phyloP scores from a whole-genome alignment of 306 rosid species.

The Malus sieversii region DNA sequence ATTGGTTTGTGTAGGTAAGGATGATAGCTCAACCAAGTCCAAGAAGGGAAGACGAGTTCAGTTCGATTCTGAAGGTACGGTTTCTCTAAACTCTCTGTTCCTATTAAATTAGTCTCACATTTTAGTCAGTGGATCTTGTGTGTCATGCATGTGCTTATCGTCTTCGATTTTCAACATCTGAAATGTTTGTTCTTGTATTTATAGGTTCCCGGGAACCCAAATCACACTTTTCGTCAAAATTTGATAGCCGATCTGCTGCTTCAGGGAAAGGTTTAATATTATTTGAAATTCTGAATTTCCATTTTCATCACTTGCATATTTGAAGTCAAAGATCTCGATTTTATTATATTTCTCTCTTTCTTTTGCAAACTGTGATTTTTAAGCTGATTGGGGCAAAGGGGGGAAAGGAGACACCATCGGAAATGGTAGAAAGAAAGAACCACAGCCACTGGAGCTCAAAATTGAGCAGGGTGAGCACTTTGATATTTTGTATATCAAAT shows the following conservation, averaged over 20 bases:
- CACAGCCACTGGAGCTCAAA: slow-evolving; percentile 41
- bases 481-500: neutral
- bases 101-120: neutral
- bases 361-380: slow-evolving; percentile 13
- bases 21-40: slow-evolving; percentile 58
- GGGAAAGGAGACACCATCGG: slow-evolving; percentile 56
- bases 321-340: neutral
- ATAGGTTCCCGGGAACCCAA: slow-evolving; percentile 29
- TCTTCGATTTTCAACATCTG: neutral
- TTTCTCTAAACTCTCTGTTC: neutral
- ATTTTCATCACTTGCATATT: neutral
- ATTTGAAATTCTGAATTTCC: slow-evolving; percentile 2
- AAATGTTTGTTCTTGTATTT: neutral
- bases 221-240: slow-evolving; percentile 16
- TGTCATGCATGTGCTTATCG: neutral
- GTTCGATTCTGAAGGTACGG: slow-evolving; percentile 51
- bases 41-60: slow-evolving; percentile 68
- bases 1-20: slow-evolving; percentile 43
- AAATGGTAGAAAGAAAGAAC: slow-evolving; percentile 44
- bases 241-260: slow-evolving; percentile 31
- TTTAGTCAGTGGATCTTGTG: neutral
- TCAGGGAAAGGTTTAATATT: slow-evolving; percentile 30
- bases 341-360: neutral
- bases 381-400: slow-evolving; percentile 33
- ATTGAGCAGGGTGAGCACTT: slow-evolving; percentile 53